These are phyloP conservation scores for Curvularia lunata DNA, from an alignment of 2,329 filamentous ascomycete genomes.

Conservation along the genomic window DNA sequence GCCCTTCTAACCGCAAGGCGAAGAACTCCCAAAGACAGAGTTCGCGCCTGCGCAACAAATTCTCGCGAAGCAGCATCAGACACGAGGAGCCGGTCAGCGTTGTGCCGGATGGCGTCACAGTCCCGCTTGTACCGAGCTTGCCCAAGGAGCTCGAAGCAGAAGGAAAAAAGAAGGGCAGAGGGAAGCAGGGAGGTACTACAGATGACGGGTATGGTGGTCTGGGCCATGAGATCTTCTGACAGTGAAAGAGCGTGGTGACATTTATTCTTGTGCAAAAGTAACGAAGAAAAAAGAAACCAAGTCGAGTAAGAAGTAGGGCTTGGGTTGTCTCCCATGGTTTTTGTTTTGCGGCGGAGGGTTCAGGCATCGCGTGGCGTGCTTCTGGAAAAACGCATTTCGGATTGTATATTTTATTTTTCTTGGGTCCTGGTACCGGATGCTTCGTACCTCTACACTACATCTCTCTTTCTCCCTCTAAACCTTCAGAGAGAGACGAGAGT, in stretches of 20 bases:
- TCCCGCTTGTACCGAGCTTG: slow-evolving; percentile 21
- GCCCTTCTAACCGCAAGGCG: slow-evolving; percentile 18
- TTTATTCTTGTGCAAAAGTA: background rate
- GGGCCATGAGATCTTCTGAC: slow-evolving; percentile 48
- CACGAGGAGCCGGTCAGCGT: slow-evolving; percentile 32
- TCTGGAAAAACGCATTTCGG: background rate
- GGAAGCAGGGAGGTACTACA: slow-evolving; percentile 21
- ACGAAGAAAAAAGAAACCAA: background rate
- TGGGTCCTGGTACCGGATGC: background rate
- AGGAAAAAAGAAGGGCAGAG: slow-evolving; percentile 19
- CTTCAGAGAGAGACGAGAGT: background rate
- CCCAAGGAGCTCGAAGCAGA: slow-evolving; percentile 32
- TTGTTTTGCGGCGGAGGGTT: background rate
- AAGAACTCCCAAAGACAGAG: slow-evolving; percentile 15
- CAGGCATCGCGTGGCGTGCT: background rate
- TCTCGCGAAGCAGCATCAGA: slow-evolving; percentile 18
- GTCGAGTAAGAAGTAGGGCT: background rate
- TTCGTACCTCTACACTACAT: too few species aligned
- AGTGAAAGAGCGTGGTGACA: background rate
- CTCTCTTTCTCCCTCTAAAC: background rate
- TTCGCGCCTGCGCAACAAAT: slow-evolving; percentile 25
- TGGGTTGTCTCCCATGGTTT: background rate
- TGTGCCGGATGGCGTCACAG: slow-evolving; percentile 37
- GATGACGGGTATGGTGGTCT: slow-evolving; percentile 44
- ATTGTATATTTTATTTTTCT: background rate